Evolutionary conservation across 768 basidiomycete species (phyloP).

Genomic region (Gyrodon lividus): DNA sequence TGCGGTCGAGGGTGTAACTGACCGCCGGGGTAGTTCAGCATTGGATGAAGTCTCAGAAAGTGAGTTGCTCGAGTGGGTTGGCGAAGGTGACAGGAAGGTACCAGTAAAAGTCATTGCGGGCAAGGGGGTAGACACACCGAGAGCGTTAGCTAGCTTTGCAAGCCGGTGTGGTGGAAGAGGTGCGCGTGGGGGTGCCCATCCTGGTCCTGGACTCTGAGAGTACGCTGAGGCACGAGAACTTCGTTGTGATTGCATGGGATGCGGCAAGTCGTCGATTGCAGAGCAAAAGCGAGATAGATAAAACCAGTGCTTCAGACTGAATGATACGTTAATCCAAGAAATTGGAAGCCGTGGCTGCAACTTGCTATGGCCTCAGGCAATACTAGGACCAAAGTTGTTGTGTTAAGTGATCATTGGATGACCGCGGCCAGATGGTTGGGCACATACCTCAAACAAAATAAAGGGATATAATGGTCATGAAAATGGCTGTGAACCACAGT

Average conservation of each 20-base stretch:
- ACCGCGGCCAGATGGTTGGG: neutral
- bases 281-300: constrained; percentile 8
- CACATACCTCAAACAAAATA: constrained; percentile 13
- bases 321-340: constrained; percentile 3
- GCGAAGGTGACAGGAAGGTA: constrained; percentile 11
- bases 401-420: neutral
- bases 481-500: neutral
- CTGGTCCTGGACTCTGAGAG: constrained; percentile 11
- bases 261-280: neutral
- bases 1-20: constrained; percentile 47
- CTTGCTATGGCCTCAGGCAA: constrained; percentile 1
- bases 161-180: constrained; percentile 76
- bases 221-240: constrained; percentile 10
- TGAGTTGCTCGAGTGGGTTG: constrained; percentile 12
- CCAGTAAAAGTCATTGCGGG: constrained; percentile 43
- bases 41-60: constrained; percentile 20
- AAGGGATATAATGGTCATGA: constrained; percentile 1
- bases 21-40: constrained; percentile 42
- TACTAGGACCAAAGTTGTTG: neutral
- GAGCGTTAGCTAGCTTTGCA: constrained; percentile 81
- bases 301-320: neutral
- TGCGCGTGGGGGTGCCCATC: constrained; percentile 65
- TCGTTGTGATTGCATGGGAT: constrained; percentile 14
- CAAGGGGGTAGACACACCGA: constrained; percentile 75
- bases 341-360: constrained; percentile 1